These are phyloP conservation scores for Coemansia sp. DNA, from an alignment of 192 early-diverging fungal genomes.

Conservation along the genomic window DNA sequence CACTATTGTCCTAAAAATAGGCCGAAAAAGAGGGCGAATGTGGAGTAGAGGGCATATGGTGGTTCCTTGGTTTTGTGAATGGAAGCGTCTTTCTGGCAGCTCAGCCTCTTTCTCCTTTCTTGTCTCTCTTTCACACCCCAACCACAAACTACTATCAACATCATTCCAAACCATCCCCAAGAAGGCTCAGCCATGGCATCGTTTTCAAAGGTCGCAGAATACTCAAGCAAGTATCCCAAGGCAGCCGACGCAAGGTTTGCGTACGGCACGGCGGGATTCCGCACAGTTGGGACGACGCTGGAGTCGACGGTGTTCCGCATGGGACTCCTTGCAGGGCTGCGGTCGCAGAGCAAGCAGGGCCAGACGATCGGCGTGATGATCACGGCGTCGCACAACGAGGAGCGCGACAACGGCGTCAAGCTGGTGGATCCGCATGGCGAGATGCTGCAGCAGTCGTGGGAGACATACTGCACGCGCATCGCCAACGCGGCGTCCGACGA, in stretches of 20 bases:
- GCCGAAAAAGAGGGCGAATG: background rate
- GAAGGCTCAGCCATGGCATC: conserved; percentile 9
- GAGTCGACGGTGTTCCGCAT: conserved; percentile 93
- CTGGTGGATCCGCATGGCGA: conserved; percentile 97
- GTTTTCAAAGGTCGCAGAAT: conserved; percentile 41
- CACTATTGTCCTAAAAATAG: background rate
- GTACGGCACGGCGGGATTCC: conserved; percentile 99
- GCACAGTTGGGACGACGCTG: conserved; percentile 86
- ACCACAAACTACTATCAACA: background rate
- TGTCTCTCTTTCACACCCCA: background rate
- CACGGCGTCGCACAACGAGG: conserved; percentile 98
- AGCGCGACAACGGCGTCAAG: conserved; percentile 98
- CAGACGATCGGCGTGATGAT: conserved; percentile 95
- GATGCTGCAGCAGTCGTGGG: conserved; percentile 98
- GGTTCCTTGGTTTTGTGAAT: background rate
- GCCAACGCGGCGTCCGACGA: conserved; percentile 82
- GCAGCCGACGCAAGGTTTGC: conserved; percentile 61
- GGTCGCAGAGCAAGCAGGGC: conserved; percentile 85
- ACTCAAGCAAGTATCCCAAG: conserved; percentile 74
- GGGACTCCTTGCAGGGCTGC: conserved; percentile 87
- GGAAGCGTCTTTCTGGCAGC: background rate
- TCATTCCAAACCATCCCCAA: background rate
- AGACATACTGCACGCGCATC: conserved; percentile 83
- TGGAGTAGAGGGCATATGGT: background rate
- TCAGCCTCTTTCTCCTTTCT: background rate